A percentile compares a stretch with the other conserved stretches of the same genome.
Evolutionary conservation across 2,329 filamentous ascomycete genomes (phyloP).

Genomic region (Penicillium aurantiogriseum): DNA sequence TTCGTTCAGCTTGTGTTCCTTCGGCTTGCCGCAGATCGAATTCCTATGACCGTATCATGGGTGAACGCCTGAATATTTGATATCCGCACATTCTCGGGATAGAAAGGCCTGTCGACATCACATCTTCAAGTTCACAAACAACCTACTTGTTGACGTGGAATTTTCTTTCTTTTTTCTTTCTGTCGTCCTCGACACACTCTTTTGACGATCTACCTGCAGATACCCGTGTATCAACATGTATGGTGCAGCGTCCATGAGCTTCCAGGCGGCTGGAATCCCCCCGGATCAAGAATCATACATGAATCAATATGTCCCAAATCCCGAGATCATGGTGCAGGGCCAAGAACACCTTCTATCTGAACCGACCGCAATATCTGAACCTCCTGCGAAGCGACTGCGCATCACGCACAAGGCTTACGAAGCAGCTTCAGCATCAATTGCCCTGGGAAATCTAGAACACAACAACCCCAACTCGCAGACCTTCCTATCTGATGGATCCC

Average conservation of each 20-base stretch:
- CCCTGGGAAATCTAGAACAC: not conserved
- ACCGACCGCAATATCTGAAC: conserved; percentile 7
- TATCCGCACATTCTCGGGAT: conserved; percentile 14
- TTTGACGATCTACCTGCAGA: conserved; percentile 3
- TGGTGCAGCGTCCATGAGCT: conserved; percentile 20
- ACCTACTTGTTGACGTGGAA: not conserved
- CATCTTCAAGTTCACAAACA: not conserved
- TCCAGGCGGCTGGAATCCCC: conserved; percentile 15
- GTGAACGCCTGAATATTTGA: conserved; percentile 23
- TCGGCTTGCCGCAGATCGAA: conserved; percentile 6
- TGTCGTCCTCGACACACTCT: not conserved
- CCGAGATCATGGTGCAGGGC: not conserved
- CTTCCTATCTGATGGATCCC: conserved; percentile 2
- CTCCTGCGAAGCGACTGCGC: conserved; percentile 22
- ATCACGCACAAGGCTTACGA: conserved; percentile 11
- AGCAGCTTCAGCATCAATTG: conserved; percentile 1
- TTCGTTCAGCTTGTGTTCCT: conserved; percentile 1
- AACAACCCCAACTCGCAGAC: not conserved
- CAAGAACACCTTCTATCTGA: conserved; percentile 1
- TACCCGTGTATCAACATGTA: conserved; percentile 24
- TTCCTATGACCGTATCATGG: conserved; percentile 26
- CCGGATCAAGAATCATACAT: conserved; percentile 16
- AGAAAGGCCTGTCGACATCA: conserved; percentile 1
- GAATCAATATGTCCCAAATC: conserved; percentile 11
- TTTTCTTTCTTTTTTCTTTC: not conserved